Percentiles rank a stretch among this genome's conserved stretches.
Conservation (phyloP, 208 protist genomes). For the Giardia duodenalis region DNA sequence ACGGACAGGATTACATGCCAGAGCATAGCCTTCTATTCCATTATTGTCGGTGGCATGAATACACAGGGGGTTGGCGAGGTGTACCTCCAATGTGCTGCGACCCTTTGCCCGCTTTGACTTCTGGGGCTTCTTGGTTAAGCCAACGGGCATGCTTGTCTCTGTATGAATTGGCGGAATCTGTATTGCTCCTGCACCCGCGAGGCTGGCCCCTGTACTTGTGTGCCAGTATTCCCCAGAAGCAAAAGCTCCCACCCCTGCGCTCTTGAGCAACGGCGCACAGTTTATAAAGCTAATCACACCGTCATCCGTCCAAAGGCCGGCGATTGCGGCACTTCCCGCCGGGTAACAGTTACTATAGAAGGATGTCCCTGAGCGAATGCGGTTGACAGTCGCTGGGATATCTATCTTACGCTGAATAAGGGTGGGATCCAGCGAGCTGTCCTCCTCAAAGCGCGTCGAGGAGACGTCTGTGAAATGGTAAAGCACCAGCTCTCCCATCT, state of each 20-base stretch:
- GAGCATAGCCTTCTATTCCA: background rate
- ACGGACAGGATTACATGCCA: background rate
- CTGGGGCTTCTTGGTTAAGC: background rate
- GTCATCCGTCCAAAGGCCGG: background rate
- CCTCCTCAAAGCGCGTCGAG: background rate
- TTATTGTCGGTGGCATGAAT: background rate
- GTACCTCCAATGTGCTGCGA: background rate
- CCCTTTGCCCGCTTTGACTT: background rate
- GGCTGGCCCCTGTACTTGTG: background rate
- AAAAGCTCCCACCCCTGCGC: background rate
- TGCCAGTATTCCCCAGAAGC: background rate
- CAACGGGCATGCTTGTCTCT: background rate
- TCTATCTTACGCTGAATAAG: background rate
- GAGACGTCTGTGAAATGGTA: background rate
- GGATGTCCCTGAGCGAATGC: background rate
- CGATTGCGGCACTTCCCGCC: background rate
- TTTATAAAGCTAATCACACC: background rate
- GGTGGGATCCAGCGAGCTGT: background rate
- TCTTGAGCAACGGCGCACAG: background rate
- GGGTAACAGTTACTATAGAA: background rate
- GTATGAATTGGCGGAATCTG: background rate
- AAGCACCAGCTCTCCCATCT: background rate
- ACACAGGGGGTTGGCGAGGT: background rate
- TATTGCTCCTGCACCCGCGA: too few species aligned
- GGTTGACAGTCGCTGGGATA: background rate